phyloP scores from a whole-genome alignment of 495 filamentous ascomycete genomes.

The Pyrenula massariospora region DNA sequence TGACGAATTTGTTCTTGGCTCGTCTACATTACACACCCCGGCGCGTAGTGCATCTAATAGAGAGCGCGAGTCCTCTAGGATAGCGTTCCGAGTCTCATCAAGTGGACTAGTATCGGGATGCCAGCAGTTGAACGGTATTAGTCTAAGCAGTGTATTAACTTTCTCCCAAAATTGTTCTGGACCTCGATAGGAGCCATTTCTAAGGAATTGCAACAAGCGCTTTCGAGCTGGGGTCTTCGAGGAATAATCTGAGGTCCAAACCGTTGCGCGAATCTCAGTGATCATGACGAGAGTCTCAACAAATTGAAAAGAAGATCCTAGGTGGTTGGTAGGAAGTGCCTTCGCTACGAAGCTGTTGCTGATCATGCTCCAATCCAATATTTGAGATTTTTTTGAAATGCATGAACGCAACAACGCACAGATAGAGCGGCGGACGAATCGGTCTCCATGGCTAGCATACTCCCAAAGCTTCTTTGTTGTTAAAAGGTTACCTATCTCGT shows the following conservation, averaged over 20 bases:
- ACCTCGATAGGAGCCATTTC: conserved; percentile 69
- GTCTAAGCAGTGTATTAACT: conserved; percentile 44
- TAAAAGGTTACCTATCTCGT: conserved; percentile 44
- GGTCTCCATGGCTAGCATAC: conserved; percentile 54
- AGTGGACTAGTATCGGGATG: conserved; percentile 33
- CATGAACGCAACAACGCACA: conserved; percentile 54
- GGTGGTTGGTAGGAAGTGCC: conserved; percentile 54
- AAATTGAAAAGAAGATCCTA: conserved; percentile 60
- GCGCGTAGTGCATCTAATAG: conserved; percentile 53
- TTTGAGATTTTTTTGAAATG: conserved; percentile 44
- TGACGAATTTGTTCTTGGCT: conserved; percentile 51
- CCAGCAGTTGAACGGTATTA: conserved; percentile 43
- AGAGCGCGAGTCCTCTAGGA: conserved; percentile 14
- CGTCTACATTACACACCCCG: conserved; percentile 62
- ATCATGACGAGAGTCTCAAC: conserved; percentile 49
- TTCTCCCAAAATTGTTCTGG: conserved; percentile 59
- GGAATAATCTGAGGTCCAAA: conserved; percentile 63
- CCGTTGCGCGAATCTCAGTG: conserved; percentile 48
- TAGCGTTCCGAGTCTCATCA: conserved; percentile 14
- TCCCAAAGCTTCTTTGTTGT: conserved; percentile 61
- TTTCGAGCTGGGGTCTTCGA: conserved; percentile 54
- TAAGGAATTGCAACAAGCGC: conserved; percentile 60
- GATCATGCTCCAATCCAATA: conserved; percentile 49
- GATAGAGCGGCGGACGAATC: conserved; percentile 56
- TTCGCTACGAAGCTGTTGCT: conserved; percentile 58